Evolutionary conservation across 495 filamentous ascomycete species (phyloP).

Genomic region (Trichoderma asperelloides): DNA sequence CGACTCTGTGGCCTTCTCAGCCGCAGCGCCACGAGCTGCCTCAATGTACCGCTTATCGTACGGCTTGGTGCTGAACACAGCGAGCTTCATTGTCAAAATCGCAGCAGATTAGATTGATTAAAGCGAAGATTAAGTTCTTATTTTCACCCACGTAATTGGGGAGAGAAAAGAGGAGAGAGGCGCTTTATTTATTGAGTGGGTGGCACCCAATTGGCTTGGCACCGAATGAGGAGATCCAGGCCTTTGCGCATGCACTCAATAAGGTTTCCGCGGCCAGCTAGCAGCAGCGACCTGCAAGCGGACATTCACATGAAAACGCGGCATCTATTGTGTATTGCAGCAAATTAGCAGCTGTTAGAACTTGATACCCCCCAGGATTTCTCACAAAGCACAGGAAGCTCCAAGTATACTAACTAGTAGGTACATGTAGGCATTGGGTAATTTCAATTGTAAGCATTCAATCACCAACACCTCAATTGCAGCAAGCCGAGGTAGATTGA

Average conservation of each 20-base stretch:
- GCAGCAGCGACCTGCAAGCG: background rate
- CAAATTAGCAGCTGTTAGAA: too few species aligned
- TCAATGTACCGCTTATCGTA: slow-evolving; percentile 49
- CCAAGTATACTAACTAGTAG: background rate
- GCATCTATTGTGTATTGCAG: too few species aligned
- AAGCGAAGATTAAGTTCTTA: background rate
- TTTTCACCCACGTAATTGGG: background rate
- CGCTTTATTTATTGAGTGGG: background rate
- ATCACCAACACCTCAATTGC: too few species aligned
- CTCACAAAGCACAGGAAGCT: too few species aligned
- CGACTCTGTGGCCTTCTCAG: slow-evolving; percentile 14
- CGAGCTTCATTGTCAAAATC: slow-evolving; percentile 39
- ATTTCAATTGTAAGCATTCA: too few species aligned
- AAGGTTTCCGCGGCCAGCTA: background rate
- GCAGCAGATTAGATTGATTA: background rate
- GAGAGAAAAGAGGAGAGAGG: background rate
- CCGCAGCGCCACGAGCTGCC: slow-evolving; percentile 19
- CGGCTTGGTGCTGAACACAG: slow-evolving; percentile 54
- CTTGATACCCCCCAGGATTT: too few species aligned
- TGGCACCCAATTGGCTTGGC: background rate
- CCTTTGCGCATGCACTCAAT: background rate
- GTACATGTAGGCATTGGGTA: too few species aligned
- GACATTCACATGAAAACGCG: background rate
- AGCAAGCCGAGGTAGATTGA: too few species aligned
- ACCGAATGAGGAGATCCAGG: background rate